Evolutionary conservation across 2,329 filamentous ascomycete species (phyloP), one percentile per base, ranked within the genome.

Genomic region (Trichoderma brevicompactum): DNA sequence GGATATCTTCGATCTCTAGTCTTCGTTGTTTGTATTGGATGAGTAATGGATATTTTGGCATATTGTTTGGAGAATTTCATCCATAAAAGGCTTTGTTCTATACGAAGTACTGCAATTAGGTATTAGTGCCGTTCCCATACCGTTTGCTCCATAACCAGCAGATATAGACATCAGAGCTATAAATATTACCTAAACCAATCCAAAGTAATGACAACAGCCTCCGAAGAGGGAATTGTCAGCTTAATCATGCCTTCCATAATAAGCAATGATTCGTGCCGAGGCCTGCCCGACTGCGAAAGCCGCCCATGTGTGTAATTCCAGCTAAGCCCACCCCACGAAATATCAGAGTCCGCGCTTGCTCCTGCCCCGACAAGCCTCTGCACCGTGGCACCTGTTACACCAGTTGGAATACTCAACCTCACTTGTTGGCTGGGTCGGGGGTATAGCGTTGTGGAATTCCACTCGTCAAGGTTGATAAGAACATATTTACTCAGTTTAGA

Each of bases 281-380:
- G 36, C 36, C 44, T 17, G 50, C 56, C 56, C 8, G 56, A 60
- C 19, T 60, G 56, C 15, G 44, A 17, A 23, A 60, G 56, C 15
- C 56, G 44, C 19, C 44, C 56, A 17, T 32, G 34, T 23, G 56
- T 60, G 28, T 60, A 50, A 9, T 60, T 60, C 56, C 44, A 60
- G 34, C 56, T 60, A 7, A 60, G 56, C 5, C 56, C 56, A 41
- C 56, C 56, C 56, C 56, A 60, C 15, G 56, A 50, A 17, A 60
- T 60, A 13, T 13, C 34, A 5, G 56, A 60, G 15, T 60, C 44
- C 10, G 56, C 56, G 28, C 56, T 60, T 3, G 56, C 56, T 41
- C 56, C 56, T 32, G 44, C 9, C 7, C 56, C 44, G 17, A 41
- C n/a, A 19, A 60, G 56, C 12, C 56, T 60, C 19, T 60, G 56